A percentile compares a stretch with the other conserved stretches of the same genome.
phyloP scores from a whole-genome alignment of 2,329 filamentous ascomycete genomes.

The Alternaria arborescens region DNA sequence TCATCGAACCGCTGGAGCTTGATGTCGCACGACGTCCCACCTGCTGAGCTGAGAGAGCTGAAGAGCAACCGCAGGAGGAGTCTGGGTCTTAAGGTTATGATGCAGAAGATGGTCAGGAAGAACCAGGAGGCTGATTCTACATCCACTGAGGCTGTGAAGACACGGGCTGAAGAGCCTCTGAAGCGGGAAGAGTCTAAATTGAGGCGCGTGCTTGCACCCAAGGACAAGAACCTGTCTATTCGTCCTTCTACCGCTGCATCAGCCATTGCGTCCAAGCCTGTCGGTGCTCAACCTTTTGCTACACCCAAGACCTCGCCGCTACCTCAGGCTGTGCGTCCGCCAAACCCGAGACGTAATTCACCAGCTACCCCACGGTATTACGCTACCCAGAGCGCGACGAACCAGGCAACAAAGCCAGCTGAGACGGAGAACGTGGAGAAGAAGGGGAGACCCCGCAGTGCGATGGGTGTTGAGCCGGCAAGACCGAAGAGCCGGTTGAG shows the following conservation, averaged over 20 bases:
- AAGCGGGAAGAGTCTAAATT: slow-evolving; percentile 3
- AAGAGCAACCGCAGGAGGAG: slow-evolving; percentile 28
- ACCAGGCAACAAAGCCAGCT: background rate
- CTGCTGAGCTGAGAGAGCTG: slow-evolving; percentile 29
- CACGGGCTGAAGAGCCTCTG: background rate
- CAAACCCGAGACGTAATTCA: background rate
- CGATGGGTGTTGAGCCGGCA: slow-evolving; percentile 6
- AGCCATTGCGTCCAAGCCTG: background rate
- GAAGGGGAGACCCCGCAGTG: slow-evolving; percentile 16
- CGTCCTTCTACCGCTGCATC: slow-evolving; percentile 13
- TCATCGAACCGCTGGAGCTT: slow-evolving; percentile 24
- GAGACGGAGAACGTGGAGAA: background rate
- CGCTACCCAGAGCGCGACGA: slow-evolving; percentile 12
- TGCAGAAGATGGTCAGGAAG: slow-evolving; percentile 40
- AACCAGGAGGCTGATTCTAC: slow-evolving; percentile 22
- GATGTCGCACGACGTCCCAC: slow-evolving; percentile 34
- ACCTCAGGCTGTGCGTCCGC: background rate
- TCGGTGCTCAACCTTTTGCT: background rate
- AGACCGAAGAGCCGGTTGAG: slow-evolving; percentile 25
- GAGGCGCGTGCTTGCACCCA: slow-evolving; percentile 12
- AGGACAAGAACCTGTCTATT: slow-evolving; percentile 6
- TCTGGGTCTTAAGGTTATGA: slow-evolving; percentile 35
- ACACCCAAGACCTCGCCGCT: background rate
- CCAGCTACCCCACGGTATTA: slow-evolving; percentile 27
- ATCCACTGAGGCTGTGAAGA: background rate